Percentiles rank a stretch among this genome's conserved stretches.
These are phyloP conservation scores for Flaveria sonorensis DNA, from an alignment of 129 eudicot genomes.

Conservation along the genomic window DNA sequence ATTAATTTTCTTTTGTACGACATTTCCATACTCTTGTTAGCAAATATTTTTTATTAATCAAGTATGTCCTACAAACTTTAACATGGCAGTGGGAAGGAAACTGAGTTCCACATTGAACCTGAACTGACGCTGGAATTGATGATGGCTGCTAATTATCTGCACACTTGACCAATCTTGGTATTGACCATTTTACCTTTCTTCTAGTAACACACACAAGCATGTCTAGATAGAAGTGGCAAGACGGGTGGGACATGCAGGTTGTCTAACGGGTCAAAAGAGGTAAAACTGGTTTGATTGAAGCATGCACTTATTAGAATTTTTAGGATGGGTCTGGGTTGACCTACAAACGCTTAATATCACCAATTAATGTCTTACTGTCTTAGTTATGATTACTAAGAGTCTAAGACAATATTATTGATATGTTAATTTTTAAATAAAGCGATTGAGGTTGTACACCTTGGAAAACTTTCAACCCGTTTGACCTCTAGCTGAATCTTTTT, in stretches of 20 bases:
- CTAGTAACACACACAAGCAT: background rate
- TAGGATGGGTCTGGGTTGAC: background rate
- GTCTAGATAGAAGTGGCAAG: background rate
- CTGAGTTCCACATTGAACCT: constrained; percentile 94
- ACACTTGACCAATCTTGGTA: constrained; percentile 50
- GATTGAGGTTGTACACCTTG: background rate
- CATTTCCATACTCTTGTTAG: constrained; percentile 10
- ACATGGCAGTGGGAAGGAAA: constrained; percentile 86
- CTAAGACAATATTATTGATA: background rate
- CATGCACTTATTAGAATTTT: background rate
- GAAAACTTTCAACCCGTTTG: background rate
- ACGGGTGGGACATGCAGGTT: too few species aligned
- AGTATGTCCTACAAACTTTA: constrained; percentile 1
- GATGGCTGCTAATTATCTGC: constrained; percentile 97
- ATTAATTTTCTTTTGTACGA: background rate
- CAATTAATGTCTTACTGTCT: background rate
- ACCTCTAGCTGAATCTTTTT: background rate
- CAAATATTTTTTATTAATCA: background rate
- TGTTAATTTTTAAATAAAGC: too few species aligned
- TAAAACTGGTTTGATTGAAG: background rate
- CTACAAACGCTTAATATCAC: background rate
- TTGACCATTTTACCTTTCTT: constrained; percentile 24
- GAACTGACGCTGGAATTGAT: constrained; percentile 89
- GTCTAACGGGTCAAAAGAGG: background rate
- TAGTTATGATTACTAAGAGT: background rate